phyloP scores from a whole-genome alignment of 352 stramenopile genomes.

The Phytophthora boehmeriae region DNA sequence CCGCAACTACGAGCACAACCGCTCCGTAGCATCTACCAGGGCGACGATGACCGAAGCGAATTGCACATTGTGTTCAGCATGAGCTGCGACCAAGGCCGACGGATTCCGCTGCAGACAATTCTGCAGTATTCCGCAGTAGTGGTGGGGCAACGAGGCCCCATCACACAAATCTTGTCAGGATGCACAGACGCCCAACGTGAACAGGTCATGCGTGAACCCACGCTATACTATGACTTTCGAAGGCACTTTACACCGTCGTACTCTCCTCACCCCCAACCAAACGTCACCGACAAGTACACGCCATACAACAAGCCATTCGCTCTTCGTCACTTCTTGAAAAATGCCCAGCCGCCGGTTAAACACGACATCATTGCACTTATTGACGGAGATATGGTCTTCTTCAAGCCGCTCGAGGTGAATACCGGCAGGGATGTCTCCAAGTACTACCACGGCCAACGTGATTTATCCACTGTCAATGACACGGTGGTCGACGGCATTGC shows the following conservation, averaged over 20 bases:
- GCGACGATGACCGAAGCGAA: constrained; percentile 38
- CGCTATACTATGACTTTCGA: constrained; percentile 61
- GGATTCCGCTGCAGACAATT: constrained; percentile 44
- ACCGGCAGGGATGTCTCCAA: constrained; percentile 42
- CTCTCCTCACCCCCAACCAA: constrained; percentile 40
- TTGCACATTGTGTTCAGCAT: constrained; percentile 65
- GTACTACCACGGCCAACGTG: constrained; percentile 46
- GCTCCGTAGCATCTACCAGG: constrained; percentile 31
- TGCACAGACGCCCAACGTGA: constrained; percentile 39
- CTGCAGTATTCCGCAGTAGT: constrained; percentile 51
- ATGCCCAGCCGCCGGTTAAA: constrained; percentile 46
- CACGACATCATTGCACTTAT: constrained; percentile 47
- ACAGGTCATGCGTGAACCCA: constrained; percentile 37
- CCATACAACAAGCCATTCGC: constrained; percentile 66
- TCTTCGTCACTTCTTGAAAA: constrained; percentile 54
- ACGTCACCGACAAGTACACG: constrained; percentile 49
- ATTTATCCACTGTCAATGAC: constrained; percentile 42
- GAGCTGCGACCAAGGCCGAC: constrained; percentile 47
- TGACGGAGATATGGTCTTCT: constrained; percentile 51
- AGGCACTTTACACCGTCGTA: constrained; percentile 58
- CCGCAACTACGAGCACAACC: not conserved
- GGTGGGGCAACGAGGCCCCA: constrained; percentile 47
- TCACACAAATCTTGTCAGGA: constrained; percentile 59
- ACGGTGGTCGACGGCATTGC: constrained; percentile 44
- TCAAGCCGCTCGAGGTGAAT: constrained; percentile 48